phyloP scores from a whole-genome alignment of 2,329 filamentous ascomycete species.

The Sporothrix pallida region DNA sequence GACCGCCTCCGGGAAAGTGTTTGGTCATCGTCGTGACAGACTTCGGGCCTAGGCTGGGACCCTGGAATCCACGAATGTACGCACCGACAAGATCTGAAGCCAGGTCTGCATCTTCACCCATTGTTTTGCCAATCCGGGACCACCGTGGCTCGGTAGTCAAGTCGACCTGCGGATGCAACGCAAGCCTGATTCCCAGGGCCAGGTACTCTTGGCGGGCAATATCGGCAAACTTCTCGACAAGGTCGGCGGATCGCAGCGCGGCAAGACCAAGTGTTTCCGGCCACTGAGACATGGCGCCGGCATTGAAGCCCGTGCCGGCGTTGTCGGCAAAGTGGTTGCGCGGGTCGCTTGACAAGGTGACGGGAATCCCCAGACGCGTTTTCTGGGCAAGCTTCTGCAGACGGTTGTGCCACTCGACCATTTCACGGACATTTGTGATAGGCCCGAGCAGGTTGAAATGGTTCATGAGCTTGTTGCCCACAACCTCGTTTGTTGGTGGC shows the following conservation, averaged over 20 bases:
- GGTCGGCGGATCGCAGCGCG: background rate
- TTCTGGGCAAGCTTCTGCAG: background rate
- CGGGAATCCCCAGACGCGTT: background rate
- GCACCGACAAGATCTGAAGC: background rate
- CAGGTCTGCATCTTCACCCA: constrained; percentile 4
- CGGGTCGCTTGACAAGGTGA: constrained; percentile 46
- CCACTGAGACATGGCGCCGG: constrained; percentile 57
- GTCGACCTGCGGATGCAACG: background rate
- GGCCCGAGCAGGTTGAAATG: background rate
- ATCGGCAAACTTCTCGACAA: background rate
- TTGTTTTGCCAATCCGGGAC: background rate
- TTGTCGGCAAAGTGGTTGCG: constrained; percentile 39
- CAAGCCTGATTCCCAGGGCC: background rate
- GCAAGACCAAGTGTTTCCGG: constrained; percentile 57
- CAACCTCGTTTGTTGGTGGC: constrained; percentile 34
- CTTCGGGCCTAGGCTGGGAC: background rate
- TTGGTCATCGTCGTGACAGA: constrained; percentile 14
- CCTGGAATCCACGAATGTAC: constrained; percentile 1
- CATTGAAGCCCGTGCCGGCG: constrained; percentile 51
- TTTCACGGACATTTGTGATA: background rate
- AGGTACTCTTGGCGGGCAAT: background rate
- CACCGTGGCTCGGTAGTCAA: background rate
- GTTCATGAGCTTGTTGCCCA: background rate
- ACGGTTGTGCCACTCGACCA: background rate
- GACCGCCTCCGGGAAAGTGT: background rate